These are phyloP conservation scores for Discostella pseudostelligera DNA, from an alignment of 108 stramenopile genomes.

Conservation along the genomic window DNA sequence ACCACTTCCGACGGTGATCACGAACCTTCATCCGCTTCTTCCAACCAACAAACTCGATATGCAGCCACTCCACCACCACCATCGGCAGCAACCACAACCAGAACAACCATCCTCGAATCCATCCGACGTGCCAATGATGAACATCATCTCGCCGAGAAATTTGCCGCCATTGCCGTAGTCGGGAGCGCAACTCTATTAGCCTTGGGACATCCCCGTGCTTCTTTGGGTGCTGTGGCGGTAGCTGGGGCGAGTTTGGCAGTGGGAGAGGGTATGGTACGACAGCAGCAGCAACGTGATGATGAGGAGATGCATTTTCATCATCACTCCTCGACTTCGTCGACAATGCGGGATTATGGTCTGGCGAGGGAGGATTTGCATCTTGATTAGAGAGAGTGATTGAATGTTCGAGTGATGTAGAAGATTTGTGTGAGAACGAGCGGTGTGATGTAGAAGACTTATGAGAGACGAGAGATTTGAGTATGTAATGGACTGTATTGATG, in stretches of 20 bases:
- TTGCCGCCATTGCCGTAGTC: conserved; percentile 39
- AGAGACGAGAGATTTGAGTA: too few species aligned
- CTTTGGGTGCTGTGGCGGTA: conserved; percentile 30
- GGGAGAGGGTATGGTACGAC: conserved; percentile 24
- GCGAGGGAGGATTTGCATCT: too few species aligned
- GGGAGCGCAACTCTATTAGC: conserved; percentile 40
- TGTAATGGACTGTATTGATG: too few species aligned
- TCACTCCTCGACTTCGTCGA: too few species aligned
- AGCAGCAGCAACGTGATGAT: too few species aligned
- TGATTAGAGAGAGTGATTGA: too few species aligned
- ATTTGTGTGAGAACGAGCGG: too few species aligned
- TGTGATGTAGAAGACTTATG: too few species aligned
- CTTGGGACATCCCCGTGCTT: conserved; percentile 30
- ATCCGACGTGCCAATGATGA: conserved; percentile 33
- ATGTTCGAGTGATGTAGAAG: too few species aligned
- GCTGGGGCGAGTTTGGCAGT: conserved; percentile 43
- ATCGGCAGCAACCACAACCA: background rate
- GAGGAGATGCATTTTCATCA: too few species aligned
- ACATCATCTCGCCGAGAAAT: conserved; percentile 33
- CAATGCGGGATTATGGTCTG: too few species aligned
- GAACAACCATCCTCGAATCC: conserved; percentile 6
- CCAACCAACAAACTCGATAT: conserved; percentile 20
- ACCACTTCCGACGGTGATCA: background rate
- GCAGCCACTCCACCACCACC: conserved; percentile 16
- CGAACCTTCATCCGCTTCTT: background rate